Conservation (phyloP, 1,139 yeast species). For the Nadsonia commutata region DNA sequence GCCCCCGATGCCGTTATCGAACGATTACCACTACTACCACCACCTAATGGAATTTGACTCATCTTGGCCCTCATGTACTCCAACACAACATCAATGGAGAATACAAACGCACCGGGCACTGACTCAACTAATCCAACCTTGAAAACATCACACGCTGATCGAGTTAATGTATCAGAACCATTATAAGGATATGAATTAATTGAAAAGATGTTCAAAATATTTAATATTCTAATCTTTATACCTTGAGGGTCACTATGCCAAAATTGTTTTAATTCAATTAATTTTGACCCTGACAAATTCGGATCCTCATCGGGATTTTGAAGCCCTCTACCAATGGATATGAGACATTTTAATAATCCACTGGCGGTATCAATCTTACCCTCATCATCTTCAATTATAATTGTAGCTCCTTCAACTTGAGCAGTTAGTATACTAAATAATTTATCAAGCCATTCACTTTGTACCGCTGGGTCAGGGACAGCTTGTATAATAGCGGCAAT, state of each 20-base stretch:
- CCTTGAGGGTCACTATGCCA: constrained; percentile 30
- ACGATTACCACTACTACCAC: background rate
- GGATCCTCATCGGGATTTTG: constrained; percentile 19
- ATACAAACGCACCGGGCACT: constrained; percentile 49
- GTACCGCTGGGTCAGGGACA: constrained; percentile 11
- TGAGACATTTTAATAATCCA: constrained; percentile 38
- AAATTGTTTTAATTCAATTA: constrained; percentile 8
- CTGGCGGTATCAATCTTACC: constrained; percentile 23
- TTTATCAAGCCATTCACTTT: constrained; percentile 14
- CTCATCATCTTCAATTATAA: background rate
- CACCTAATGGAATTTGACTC: constrained; percentile 13
- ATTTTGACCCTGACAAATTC: constrained; percentile 13
- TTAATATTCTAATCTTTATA: constrained; percentile 29
- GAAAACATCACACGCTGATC: constrained; percentile 38
- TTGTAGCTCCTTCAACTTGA: constrained; percentile 3
- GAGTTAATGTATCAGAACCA: constrained; percentile 34
- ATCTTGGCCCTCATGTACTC: constrained; percentile 30
- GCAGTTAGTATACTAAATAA: constrained; percentile 13
- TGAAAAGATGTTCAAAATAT: constrained; percentile 30
- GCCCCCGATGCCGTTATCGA: too few species aligned
- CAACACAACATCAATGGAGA: constrained; percentile 30
- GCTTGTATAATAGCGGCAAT: constrained; percentile 24
- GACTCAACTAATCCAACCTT: constrained; percentile 59
- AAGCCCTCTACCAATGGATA: constrained; percentile 59
- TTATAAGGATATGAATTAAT: constrained; percentile 24